These are phyloP conservation scores for Gynandropsis gynandra DNA, from an alignment of 345 rosid genomes.

Conservation along the genomic window DNA sequence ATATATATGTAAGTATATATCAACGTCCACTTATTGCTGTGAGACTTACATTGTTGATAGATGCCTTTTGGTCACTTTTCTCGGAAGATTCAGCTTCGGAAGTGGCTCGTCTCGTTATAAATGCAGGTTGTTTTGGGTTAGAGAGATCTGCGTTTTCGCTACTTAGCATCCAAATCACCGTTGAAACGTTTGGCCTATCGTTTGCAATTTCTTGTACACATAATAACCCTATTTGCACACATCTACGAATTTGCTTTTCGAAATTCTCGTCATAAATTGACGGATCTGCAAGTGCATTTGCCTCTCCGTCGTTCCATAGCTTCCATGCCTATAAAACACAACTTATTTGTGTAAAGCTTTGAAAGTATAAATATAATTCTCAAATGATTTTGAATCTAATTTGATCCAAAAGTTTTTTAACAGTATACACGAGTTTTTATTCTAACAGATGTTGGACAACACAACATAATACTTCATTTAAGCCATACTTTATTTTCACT, in stretches of 20 bases:
- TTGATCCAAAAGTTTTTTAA: background rate
- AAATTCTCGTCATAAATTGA: conserved; percentile 14
- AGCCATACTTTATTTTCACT: no score
- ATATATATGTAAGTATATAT: no score
- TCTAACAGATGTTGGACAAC: no score
- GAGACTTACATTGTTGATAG: conserved; percentile 26
- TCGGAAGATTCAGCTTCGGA: conserved; percentile 25
- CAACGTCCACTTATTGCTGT: conserved; percentile 25
- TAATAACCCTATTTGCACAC: conserved; percentile 35
- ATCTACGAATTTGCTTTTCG: conserved; percentile 23
- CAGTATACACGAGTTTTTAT: background rate
- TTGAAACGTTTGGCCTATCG: conserved; percentile 36
- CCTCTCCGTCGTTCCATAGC: conserved; percentile 28
- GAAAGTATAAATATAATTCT: conserved; percentile 12
- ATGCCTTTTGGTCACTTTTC: conserved; percentile 23
- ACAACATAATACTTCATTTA: no score
- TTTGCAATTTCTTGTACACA: conserved; percentile 35
- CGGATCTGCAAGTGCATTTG: conserved; percentile 26
- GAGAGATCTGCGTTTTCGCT: conserved; percentile 16
- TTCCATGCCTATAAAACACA: conserved; percentile 32
- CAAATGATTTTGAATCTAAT: background rate
- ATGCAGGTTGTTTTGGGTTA: conserved; percentile 23
- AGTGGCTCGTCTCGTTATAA: conserved; percentile 19
- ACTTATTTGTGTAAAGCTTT: conserved; percentile 8
- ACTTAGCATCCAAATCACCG: conserved; percentile 26